Evolutionary conservation across 768 basidiomycete species (phyloP), one percentile per base, ranked within the genome.

Genomic region (Boletus subparvulus): DNA sequence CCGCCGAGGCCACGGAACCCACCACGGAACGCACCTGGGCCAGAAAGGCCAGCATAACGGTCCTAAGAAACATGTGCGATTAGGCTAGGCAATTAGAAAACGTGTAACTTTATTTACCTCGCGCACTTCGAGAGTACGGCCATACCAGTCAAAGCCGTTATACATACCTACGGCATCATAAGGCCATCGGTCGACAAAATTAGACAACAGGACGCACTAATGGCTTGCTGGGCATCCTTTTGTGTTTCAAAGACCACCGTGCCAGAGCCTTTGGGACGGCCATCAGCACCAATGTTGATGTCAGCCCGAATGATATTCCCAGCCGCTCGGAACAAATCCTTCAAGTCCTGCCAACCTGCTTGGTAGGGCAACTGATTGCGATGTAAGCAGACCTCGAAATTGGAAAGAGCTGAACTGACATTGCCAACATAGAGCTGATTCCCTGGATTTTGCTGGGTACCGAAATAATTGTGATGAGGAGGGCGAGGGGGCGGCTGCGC

Each of bases 341-440:
- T 98, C 54, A 98, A 77, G 70, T 98, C 96, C 71, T 99, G 96
- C 96, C 96, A 99, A 32, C 93, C 93, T n/a, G 94, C 94, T 75
- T 95, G 93, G 69, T 92, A 93, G 3, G 94, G 95, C 30, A 98
- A 75, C 95, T 98, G 61, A 6, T 52, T 11, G 16, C 8, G 2
- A 28, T 28, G 41, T 66, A 24, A 65, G 60, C 26, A 47, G 33
- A 32, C 16, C 36, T 45, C 42, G 10, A 39, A n/a, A 10, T 9
- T 1, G 3, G 33, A 21, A 5, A 50, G 19, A n/a, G 40, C 30
- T 19, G 6, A 21, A 50, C 86, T 66, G 64, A 94, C 94, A 69
- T 94, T 94, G 52, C 94, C 92, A 61, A 96, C 90, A 59, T 94
- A 95, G 42, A 96, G 83, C 66, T 95, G 93, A 69, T 93, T 92